Conservation (phyloP, 1,284 basidiomycete species). For the Tremellales sp. region DNA sequence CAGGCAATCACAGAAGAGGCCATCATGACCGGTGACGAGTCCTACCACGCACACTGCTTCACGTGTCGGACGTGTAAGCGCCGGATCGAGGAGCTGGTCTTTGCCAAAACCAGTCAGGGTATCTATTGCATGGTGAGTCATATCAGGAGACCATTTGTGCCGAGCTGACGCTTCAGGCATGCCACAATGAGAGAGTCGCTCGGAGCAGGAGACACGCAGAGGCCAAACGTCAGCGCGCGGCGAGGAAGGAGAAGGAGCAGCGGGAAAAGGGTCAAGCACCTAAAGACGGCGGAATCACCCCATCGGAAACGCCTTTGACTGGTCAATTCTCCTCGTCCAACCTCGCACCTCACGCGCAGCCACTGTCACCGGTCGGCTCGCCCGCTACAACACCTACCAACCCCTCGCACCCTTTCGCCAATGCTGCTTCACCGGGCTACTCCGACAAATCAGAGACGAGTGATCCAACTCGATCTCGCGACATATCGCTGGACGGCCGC, state of each 20-base stretch:
- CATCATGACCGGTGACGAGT: slow-evolving; percentile 98
- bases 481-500: slow-evolving; percentile 9
- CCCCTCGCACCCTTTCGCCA: not conserved
- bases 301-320: not conserved
- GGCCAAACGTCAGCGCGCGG: slow-evolving; percentile 53
- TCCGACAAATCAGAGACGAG: not conserved
- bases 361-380: slow-evolving; percentile 10
- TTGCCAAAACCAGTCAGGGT: slow-evolving; percentile 96
- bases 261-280: slow-evolving; percentile 15
- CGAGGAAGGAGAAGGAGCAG: slow-evolving; percentile 40
- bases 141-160: not conserved
- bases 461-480: not conserved
- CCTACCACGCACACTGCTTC: slow-evolving; percentile 98
- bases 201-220: slow-evolving; percentile 85
- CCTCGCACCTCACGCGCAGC: too few species aligned
- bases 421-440: slow-evolving; percentile 1
- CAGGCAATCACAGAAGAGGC: slow-evolving; percentile 92
- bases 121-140: slow-evolving; percentile 87
- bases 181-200: slow-evolving; percentile 94
- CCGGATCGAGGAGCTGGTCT: slow-evolving; percentile 95
- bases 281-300: slow-evolving; percentile 10
- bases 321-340: not conserved
- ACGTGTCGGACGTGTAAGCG: slow-evolving; percentile 92
- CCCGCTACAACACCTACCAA: slow-evolving; percentile 9
- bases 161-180: slow-evolving; percentile 51